Evolutionary conservation across 805 yeast genomes (phyloP).

Genomic region (Cyberlindnera xylosilytica): DNA sequence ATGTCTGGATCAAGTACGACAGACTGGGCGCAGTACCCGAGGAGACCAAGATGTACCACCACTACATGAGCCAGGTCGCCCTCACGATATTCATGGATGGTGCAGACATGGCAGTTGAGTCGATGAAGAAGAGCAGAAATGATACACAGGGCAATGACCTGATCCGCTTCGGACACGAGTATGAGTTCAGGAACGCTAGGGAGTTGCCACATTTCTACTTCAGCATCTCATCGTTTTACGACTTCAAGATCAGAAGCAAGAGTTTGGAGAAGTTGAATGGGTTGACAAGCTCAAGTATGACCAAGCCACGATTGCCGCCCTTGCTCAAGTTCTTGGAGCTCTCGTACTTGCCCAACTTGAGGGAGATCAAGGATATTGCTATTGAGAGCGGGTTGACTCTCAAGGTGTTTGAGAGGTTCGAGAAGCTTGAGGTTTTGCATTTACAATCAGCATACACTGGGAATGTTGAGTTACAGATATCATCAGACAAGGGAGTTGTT

Average conservation of each 20-base stretch:
- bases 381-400: constrained; percentile 22
- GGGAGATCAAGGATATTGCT: constrained; percentile 17
- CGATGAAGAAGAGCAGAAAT: background rate
- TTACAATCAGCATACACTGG: constrained; percentile 24
- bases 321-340: constrained; percentile 18
- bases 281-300: constrained; percentile 20
- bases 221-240: constrained; percentile 11
- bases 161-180: constrained; percentile 19
- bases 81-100: constrained; percentile 11
- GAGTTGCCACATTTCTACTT: constrained; percentile 21
- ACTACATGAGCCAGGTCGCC: constrained; percentile 12
- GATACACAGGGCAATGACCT: constrained; percentile 8
- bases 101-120: constrained; percentile 9
- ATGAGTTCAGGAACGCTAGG: constrained; percentile 14
- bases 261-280: constrained; percentile 15
- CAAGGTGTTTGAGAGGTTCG: constrained; percentile 20
- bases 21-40: constrained; percentile 1
- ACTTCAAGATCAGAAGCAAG: constrained; percentile 20
- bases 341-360: constrained; percentile 21
- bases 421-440: constrained; percentile 12
- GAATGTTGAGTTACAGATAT: constrained; percentile 6
- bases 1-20: constrained; percentile 3
- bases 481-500: background rate
- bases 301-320: constrained; percentile 20
- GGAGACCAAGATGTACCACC: constrained; percentile 1